These are phyloP conservation scores for Mucor circinelloides DNA, from an alignment of 371 early-diverging fungal species.

Conservation along the genomic window DNA sequence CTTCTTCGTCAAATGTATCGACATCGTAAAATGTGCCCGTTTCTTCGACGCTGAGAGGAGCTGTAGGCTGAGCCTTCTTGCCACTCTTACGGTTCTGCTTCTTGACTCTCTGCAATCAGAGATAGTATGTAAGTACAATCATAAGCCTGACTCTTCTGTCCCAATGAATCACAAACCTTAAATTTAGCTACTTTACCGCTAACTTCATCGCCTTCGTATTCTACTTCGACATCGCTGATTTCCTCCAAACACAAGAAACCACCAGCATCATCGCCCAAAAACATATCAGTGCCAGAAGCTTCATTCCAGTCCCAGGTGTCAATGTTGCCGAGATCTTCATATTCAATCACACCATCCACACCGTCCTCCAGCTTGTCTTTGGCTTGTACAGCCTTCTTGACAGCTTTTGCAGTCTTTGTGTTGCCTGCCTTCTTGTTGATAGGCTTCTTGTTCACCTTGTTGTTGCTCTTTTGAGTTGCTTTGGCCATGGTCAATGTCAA, in stretches of 20 bases:
- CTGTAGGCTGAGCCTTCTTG: conserved; percentile 50
- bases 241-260: conserved; percentile 90
- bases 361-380: conserved; percentile 8
- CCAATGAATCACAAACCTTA: conserved; percentile 62
- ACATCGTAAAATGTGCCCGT: conserved; percentile 44
- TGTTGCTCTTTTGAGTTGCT: neutral
- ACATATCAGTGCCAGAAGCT: conserved; percentile 44
- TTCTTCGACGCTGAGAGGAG: conserved; percentile 50
- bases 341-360: conserved; percentile 26
- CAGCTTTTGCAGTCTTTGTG: neutral
- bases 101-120: conserved; percentile 47
- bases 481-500: neutral
- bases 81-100: conserved; percentile 36
- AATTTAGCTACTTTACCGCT: conserved; percentile 71
- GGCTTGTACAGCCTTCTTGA: neutral
- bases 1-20: conserved; percentile 60
- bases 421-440: neutral
- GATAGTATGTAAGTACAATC: too few relatives aligned
- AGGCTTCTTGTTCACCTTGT: neutral
- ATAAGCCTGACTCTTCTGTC: too few relatives aligned
- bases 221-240: conserved; percentile 81
- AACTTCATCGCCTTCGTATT: conserved; percentile 63
- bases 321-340: conserved; percentile 40
- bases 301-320: conserved; percentile 70
- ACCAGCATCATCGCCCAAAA: conserved; percentile 65